Conservation (phyloP, 164 flowering plant species). For the Chimonanthus praecox region DNA sequence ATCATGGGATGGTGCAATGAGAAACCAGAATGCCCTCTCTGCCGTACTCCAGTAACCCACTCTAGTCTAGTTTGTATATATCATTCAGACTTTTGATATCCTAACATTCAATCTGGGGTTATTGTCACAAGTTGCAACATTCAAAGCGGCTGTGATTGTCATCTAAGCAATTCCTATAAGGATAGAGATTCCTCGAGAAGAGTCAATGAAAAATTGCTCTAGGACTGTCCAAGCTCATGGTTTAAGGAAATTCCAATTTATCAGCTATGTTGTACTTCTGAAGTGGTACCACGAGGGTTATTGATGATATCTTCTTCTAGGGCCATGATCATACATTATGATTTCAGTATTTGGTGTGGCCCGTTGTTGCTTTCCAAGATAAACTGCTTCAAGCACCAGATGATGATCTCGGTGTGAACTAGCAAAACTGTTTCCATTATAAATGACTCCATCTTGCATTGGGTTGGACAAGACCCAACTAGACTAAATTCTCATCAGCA, state of each 20-base stretch:
- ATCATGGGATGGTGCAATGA: constrained; percentile 99
- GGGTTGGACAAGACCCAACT: no score
- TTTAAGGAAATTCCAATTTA: neutral
- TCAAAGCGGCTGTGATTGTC: neutral
- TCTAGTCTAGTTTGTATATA: constrained; percentile 86
- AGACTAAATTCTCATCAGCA: no score
- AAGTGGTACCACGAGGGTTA: no score
- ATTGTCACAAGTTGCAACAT: neutral
- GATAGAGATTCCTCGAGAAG: neutral
- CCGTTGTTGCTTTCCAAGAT: no score
- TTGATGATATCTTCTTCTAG: no score
- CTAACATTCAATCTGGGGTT: neutral
- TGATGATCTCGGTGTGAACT: no score
- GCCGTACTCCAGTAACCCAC: constrained; percentile 83
- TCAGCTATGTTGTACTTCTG: neutral
- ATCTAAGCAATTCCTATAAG: neutral
- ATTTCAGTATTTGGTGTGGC: no score
- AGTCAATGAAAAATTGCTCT: neutral
- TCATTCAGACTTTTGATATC: constrained; percentile 75
- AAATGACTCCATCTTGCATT: no score
- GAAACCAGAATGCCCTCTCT: constrained; percentile 96
- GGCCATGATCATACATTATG: no score
- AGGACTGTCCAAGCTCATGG: neutral
- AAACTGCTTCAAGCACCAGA: no score
- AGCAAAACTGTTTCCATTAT: no score